A percentile compares a stretch with the other conserved stretches of the same genome.
These are phyloP conservation scores for Saussurea involucrata DNA, from an alignment of 129 eudicot genomes.

Conservation along the genomic window DNA sequence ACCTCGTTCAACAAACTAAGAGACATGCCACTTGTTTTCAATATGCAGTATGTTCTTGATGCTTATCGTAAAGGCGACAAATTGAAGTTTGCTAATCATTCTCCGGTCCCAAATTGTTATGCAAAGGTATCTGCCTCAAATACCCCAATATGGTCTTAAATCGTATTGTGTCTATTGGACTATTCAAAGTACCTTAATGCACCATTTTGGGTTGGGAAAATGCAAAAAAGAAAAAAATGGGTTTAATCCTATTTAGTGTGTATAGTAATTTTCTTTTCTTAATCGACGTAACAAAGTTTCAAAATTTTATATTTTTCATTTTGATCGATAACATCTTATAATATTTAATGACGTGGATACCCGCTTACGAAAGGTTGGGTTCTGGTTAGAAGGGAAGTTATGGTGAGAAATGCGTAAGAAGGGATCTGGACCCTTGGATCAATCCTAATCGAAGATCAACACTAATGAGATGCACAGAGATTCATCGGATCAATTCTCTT, in stretches of 20 bases:
- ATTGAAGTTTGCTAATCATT: conserved; percentile 96
- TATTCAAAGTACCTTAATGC: not conserved
- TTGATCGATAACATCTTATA: not conserved
- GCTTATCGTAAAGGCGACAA: conserved; percentile 98
- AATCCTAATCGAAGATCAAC: too few relatives aligned
- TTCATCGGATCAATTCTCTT: too few relatives aligned
- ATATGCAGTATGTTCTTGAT: conserved; percentile 88
- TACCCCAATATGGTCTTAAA: not conserved
- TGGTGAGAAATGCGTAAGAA: too few relatives aligned
- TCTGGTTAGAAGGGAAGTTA: too few relatives aligned
- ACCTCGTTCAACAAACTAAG: not conserved
- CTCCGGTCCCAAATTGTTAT: conserved; percentile 97
- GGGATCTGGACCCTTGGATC: too few relatives aligned
- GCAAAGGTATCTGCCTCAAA: conserved; percentile 64
- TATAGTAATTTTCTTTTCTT: not conserved
- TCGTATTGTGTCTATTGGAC: not conserved
- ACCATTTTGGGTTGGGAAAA: not conserved
- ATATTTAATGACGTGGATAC: not conserved
- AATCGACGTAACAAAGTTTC: not conserved
- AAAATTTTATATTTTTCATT: not conserved
- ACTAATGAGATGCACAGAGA: too few relatives aligned
- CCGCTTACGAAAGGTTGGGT: too few relatives aligned
- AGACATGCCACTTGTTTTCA: not conserved
- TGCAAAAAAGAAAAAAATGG: not conserved
- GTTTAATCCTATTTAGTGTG: not conserved